phyloP scores from a whole-genome alignment of 2,329 filamentous ascomycete genomes.

The Chaetothyriales sp. region DNA sequence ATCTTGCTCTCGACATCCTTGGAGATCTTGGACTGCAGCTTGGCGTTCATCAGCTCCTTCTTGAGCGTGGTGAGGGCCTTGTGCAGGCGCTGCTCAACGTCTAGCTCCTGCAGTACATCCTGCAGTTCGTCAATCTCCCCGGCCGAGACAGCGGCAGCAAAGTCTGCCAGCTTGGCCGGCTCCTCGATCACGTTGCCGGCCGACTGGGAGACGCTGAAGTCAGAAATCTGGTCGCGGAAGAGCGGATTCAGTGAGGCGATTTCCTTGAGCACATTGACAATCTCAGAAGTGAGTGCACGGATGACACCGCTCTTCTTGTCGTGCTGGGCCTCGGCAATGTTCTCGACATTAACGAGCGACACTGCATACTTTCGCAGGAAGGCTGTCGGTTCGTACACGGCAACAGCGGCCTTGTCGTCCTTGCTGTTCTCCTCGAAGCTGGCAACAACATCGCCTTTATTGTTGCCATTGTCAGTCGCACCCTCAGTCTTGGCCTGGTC shows the following conservation, averaged over 20 bases:
- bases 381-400: conserved; percentile 69
- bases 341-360: conserved; percentile 89
- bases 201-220: conserved; percentile 89
- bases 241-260: conserved; percentile 85
- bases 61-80: conserved; percentile 87
- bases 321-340: conserved; percentile 72
- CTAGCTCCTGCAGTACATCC: conserved; percentile 73
- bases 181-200: conserved; percentile 91
- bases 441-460: conserved; percentile 85
- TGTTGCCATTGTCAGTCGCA: conserved; percentile 43
- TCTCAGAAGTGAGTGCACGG: conserved; percentile 86
- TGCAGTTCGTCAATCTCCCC: conserved; percentile 86
- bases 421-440: conserved; percentile 80
- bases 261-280: conserved; percentile 97
- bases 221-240: conserved; percentile 93
- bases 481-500: conserved; percentile 30
- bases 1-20: conserved; percentile 98
- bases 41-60: conserved; percentile 96
- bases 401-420: conserved; percentile 35
- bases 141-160: conserved; percentile 89
- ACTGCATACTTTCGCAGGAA: conserved; percentile 86
- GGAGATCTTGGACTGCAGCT: conserved; percentile 90
- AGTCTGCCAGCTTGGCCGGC: conserved; percentile 87
- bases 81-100: conserved; percentile 81
- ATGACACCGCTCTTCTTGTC: conserved; percentile 83